Base-by-base conservation (phyloP, 768 basidiomycete genomes). In the Tylopilus sp. region DNA sequence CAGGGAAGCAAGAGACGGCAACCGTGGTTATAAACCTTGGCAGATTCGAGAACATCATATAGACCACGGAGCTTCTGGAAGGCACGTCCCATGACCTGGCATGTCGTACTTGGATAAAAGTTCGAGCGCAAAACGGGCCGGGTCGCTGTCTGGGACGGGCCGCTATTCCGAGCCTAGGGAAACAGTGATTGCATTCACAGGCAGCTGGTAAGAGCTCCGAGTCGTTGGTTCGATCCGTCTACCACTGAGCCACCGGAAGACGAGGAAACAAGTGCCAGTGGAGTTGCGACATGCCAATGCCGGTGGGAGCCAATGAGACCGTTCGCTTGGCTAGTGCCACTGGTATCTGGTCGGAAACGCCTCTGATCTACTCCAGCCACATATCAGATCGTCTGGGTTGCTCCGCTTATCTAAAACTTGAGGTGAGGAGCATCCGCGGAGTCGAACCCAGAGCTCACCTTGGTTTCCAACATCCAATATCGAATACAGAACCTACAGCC, bases 381-480 rank as follows among this genome's bases (percentile, higher is more conserved):
- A 76, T 88, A 40, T 89, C 88, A 2, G 66, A 75, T 11, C 66
- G 69, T 23, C 58, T 82, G 13, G 75, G 74, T 18, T 76, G 75
- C 23, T 69, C 76, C 25, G 83, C 79, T 2, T 85, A 84, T 67
- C 76, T 90, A 48, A 89, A 91, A 58, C 76, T 90, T 12, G 88
- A 91, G 73, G 86, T 86, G 51, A 59, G 72, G 28, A 22, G 9
- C 11, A 44, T 28, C 36, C n/a, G 7, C 18, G 18, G 11, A 20
- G 39, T 9, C 25, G 25, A 28, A 36, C 11, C 18, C 17, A 4
- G 25, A 39, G 18, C 36, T 56, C 31, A 49, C 47, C 39, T 56
- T 31, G 33, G 4, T 36, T 38, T n/a, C n/a, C 9, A 21, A 18
- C 15, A 1, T 36, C 10, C n/a, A 40, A 33, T 48, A 46, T 17